These are phyloP conservation scores for Erigeron philadelphicus DNA, from an alignment of 140 eudicot genomes.

Conservation along the genomic window DNA sequence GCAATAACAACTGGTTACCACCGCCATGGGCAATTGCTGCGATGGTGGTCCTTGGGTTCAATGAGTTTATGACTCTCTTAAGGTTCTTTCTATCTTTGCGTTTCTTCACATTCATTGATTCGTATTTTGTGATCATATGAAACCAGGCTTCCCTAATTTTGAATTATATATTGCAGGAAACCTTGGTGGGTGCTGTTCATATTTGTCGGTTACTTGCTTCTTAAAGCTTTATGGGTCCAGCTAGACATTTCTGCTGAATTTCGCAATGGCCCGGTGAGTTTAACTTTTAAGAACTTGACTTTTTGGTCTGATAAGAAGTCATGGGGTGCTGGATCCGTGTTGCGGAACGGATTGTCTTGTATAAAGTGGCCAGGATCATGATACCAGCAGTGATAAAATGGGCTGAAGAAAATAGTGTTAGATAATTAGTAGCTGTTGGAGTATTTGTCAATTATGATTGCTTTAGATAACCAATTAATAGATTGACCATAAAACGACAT, in stretches of 20 bases:
- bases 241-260: slow-evolving; percentile 79
- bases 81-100: slow-evolving; percentile 41
- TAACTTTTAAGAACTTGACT: slow-evolving; percentile 5
- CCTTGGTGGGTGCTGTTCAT: slow-evolving; percentile 70
- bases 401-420: too few relatives aligned
- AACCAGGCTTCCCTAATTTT: slow-evolving; percentile 13
- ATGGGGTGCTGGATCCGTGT: neutral
- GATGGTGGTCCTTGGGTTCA: slow-evolving; percentile 73
- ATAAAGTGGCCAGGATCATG: too few relatives aligned
- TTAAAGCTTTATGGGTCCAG: slow-evolving; percentile 94
- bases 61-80: slow-evolving; percentile 93
- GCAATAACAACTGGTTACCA: slow-evolving; percentile 92
- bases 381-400: too few relatives aligned
- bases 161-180: slow-evolving; percentile 47
- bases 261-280: slow-evolving; percentile 80
- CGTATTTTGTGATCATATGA: slow-evolving; percentile 6
- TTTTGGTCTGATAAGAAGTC: neutral
- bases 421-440: too few relatives aligned
- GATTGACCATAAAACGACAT: too few relatives aligned
- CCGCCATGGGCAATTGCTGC: slow-evolving; percentile 99
- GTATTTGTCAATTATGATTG: too few relatives aligned
- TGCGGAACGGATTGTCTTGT: neutral
- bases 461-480: too few relatives aligned
- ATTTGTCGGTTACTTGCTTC: slow-evolving; percentile 60
- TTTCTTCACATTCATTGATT: neutral